phyloP scores from a whole-genome alignment of 2,329 filamentous ascomycete species.

The Rhexocercosporidium sp. region DNA sequence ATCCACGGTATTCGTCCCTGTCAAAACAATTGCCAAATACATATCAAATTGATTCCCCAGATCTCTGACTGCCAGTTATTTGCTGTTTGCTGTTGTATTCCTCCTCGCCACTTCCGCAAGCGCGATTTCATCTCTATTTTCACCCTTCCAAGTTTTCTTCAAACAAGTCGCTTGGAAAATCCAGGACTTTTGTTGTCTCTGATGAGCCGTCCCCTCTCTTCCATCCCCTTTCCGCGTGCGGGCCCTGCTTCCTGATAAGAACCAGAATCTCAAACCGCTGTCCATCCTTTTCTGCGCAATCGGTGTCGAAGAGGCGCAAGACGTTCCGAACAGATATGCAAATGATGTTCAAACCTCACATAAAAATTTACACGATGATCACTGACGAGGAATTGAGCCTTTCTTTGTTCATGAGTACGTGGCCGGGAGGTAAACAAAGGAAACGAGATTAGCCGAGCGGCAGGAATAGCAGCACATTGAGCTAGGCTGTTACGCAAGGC shows the following conservation, averaged over 20 bases:
- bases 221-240: neutral
- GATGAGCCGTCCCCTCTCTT: neutral
- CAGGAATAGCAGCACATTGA: neutral
- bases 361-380: neutral
- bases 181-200: neutral
- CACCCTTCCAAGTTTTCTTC: neutral
- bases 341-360: too few relatives aligned
- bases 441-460: neutral
- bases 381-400: neutral
- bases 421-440: constrained; percentile 2
- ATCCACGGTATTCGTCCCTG: too few relatives aligned
- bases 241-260: neutral
- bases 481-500: too few relatives aligned
- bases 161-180: neutral
- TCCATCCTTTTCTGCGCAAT: neutral
- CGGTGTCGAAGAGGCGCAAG: neutral
- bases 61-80: neutral
- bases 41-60: too few relatives aligned
- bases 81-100: neutral
- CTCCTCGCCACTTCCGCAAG: neutral
- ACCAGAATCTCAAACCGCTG: neutral
- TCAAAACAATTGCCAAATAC: neutral
- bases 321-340: too few relatives aligned
- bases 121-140: neutral
- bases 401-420: neutral